Base-by-base conservation (phyloP, 805 yeast genomes). In the Metschnikowia bowlesiae region DNA sequence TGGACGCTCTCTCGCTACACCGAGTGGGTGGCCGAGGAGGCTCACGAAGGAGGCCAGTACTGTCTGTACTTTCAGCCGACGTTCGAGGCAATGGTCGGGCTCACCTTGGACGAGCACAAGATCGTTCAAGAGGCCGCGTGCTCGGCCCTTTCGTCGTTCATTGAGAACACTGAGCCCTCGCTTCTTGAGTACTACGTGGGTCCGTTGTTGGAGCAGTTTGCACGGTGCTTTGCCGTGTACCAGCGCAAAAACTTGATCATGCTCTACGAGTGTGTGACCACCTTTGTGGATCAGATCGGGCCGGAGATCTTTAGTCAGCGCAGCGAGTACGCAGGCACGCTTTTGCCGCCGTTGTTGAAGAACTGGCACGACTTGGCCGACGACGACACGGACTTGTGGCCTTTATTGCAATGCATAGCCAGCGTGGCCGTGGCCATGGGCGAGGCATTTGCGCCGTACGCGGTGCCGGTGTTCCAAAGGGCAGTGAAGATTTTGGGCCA, bases 61-160 rank as follows among this genome's bases (percentile, higher is more conserved):
- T 77, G 89, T 8, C 78, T 72, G 54, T 86, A 85, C 60, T 85
- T 87, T 63, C 72, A 79, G 50, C 94, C 94, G 5, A 89, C 94
- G 0, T 76, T 94, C 52, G 83, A 86, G 59, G 80, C 94, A 2
- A 78, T 94, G 44, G 78, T 94, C 63, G 71, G 66, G 45, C 86
- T 94, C 67, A 82, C 88, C 26, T 71, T 89, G 57, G 98, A 94
- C 65, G 76, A 74, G 46, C 89, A 89, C 71, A 90, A 91, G 64
- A 87, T 86, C 50, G 99, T 92, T n/a, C 99, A 94, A 69, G 92
- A 90, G 61, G 86, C 96, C 50, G 97, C 96, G 1, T 89, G 96
- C 58, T 81, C 90, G 35, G 87, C 97, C 9, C 78, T 92, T 40
- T 85, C 96, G 0, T 84, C 83, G 49, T 87, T 91, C 54, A 83